Conservation (phyloP, 2,329 filamentous ascomycete species). For the Penicillium oxalicum region DNA sequence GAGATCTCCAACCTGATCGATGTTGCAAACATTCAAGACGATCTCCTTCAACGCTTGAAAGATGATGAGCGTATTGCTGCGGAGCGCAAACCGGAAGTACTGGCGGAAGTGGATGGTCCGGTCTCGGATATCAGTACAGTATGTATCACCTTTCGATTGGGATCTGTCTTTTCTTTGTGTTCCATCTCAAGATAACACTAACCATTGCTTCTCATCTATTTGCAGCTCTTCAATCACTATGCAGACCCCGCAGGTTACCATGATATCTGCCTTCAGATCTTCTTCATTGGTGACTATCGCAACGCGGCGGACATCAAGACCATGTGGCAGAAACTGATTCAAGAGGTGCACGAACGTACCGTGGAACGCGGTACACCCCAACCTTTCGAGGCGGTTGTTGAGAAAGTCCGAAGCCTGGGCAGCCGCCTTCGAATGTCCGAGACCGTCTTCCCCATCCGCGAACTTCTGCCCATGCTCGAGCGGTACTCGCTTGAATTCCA, state of each 20-base stretch:
- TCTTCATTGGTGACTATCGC: constrained; percentile 84
- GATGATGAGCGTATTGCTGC: constrained; percentile 63
- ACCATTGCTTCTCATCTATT: background rate
- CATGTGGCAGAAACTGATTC: constrained; percentile 79
- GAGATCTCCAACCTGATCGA: constrained; percentile 82
- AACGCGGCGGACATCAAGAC: constrained; percentile 75
- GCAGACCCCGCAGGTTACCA: constrained; percentile 89
- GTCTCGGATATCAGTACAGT: constrained; percentile 72
- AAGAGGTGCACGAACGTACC: constrained; percentile 59
- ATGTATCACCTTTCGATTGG: constrained; percentile 35
- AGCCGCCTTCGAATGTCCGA: constrained; percentile 52
- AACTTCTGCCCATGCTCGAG: constrained; percentile 52
- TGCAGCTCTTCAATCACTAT: constrained; percentile 83
- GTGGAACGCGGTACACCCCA: constrained; percentile 37
- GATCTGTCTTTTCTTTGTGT: too few species aligned
- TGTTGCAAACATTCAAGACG: constrained; percentile 90
- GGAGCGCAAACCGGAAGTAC: constrained; percentile 59
- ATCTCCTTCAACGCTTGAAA: constrained; percentile 71
- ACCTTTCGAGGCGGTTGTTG: constrained; percentile 46
- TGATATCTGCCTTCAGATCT: constrained; percentile 88
- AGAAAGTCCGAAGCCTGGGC: constrained; percentile 54
- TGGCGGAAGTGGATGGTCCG: constrained; percentile 66
- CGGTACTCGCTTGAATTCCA: constrained; percentile 48
- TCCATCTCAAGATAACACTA: too few species aligned
- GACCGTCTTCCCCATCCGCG: constrained; percentile 49